phyloP scores from a whole-genome alignment of 495 filamentous ascomycete species.

The Tuber indicum region DNA sequence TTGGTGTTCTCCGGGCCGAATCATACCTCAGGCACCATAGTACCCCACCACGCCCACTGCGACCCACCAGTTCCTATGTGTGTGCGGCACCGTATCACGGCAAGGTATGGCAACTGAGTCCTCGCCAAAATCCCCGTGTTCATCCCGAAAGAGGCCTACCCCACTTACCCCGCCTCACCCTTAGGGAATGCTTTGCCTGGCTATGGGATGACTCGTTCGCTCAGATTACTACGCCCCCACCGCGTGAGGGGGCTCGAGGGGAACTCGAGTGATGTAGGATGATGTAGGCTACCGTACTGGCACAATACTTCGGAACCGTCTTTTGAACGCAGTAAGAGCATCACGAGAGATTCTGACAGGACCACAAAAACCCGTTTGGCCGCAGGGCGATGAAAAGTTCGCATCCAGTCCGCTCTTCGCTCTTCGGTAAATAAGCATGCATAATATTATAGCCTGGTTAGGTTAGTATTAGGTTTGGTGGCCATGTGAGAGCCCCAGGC shows the following conservation, averaged over 20 bases:
- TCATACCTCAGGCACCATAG: not conserved
- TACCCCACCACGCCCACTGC: not conserved
- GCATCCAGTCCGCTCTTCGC: too few relatives aligned
- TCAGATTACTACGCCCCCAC: not conserved
- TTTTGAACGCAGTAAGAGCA: not conserved
- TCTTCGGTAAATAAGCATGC: not conserved
- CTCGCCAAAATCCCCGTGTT: not conserved
- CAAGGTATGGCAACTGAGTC: not conserved
- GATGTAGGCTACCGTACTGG: not conserved
- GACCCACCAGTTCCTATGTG: not conserved
- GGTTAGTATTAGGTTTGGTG: not conserved
- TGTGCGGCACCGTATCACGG: not conserved
- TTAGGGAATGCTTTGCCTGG: not conserved
- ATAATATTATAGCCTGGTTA: not conserved
- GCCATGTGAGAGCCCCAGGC: not conserved
- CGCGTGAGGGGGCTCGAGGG: not conserved
- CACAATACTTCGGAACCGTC: not conserved
- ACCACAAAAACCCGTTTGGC: not conserved
- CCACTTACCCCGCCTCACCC: not conserved
- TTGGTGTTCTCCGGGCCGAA: not conserved
- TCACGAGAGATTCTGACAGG: not conserved
- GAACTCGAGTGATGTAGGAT: not conserved
- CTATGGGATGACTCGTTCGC: not conserved
- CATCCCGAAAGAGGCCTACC: not conserved
- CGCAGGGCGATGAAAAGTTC: not conserved